Base-by-base conservation (phyloP, 2,329 filamentous ascomycete genomes). In the Fonsecaea erecta region DNA sequence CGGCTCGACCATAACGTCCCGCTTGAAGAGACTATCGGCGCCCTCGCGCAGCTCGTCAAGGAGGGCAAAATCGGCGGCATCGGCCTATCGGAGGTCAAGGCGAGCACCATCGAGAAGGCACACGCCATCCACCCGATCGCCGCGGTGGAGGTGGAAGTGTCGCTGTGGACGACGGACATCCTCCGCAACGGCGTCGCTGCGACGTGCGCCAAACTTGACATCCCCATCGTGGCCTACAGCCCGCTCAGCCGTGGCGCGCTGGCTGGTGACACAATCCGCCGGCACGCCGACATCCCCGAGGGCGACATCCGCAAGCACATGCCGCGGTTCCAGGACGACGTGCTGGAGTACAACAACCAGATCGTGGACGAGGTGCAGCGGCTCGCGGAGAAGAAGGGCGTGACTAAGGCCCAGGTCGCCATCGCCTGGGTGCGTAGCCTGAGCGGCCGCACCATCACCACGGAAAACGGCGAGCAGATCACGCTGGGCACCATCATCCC, bases 81-180 rank as follows among this genome's bases (percentile, higher is more conserved):
- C 65, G 78, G 78, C 26, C 64, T 81, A 18, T 79, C 77, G 57
- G 79, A 81, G 62, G 77, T 80, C 35, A 75, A 78, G 65, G 79
- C 78, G n/a, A 75, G 77, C 54, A 82, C 79, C 0, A 80, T 82
- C 67, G 76, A 77, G 60, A 70, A 76, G 64, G 78, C 79, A 71
- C 78, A 81, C 53, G 81, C 82, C 59, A 80, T 86, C 48, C 81
- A 83, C 68, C 85, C 84, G 18, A 83, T 88, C 55, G 79, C 80
- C 0, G 82, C 83, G 1, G 85, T 88, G 7, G 87, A 89, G 71
- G 82, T 87, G 26, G 86, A 89, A 72, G 79, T 88, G 62, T 85
- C 82, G 16, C 77, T 88, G 1, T 88, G 82, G 78, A 77, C 78
- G 5, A 85, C 83, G 1, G 82, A 86, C 28, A 83, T 86, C 52